phyloP scores from a whole-genome alignment of 345 rosid genomes.

The Hirschfeldia incana region DNA sequence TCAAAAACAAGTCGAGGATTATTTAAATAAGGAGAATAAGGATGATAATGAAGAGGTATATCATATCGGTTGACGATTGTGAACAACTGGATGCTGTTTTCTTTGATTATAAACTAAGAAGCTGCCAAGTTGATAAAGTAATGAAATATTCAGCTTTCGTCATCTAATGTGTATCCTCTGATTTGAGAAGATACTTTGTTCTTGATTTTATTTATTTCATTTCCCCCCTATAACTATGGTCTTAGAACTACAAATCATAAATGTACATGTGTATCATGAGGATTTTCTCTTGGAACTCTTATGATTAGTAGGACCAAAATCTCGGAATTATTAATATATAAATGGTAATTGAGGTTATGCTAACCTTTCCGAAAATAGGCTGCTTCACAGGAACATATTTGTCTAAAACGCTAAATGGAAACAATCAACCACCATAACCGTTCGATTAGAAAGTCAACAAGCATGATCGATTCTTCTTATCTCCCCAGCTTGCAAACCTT shows the following conservation, averaged over 20 bases:
- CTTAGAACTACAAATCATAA: background rate
- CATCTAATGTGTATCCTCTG: conserved; percentile 23
- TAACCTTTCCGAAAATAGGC: conserved; percentile 34
- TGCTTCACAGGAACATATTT: conserved; percentile 27
- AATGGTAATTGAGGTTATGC: background rate
- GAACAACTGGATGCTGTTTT: conserved; percentile 29
- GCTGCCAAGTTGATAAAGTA: conserved; percentile 2
- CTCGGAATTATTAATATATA: conserved; percentile 5
- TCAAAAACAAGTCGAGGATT: too few species aligned
- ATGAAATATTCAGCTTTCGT: conserved; percentile 23
- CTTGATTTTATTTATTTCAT: background rate
- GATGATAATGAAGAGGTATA: conserved; percentile 26
- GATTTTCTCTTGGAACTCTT: background rate
- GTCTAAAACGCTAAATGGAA: conserved; percentile 30
- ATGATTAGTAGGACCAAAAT: conserved; percentile 35
- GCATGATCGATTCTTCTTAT: conserved; percentile 34
- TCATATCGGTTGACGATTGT: conserved; percentile 21
- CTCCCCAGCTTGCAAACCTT: conserved; percentile 42
- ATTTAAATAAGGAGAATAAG: background rate
- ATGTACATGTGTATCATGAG: conserved; percentile 10
- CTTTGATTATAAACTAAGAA: conserved; percentile 8
- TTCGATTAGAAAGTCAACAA: conserved; percentile 34
- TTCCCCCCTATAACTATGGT: background rate
- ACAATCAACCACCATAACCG: conserved; percentile 39
- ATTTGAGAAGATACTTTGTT: conserved; percentile 25